Evolutionary conservation across 768 basidiomycete genomes (phyloP), one percentile per base, ranked within the genome.

Genomic region (Russula abietina): DNA sequence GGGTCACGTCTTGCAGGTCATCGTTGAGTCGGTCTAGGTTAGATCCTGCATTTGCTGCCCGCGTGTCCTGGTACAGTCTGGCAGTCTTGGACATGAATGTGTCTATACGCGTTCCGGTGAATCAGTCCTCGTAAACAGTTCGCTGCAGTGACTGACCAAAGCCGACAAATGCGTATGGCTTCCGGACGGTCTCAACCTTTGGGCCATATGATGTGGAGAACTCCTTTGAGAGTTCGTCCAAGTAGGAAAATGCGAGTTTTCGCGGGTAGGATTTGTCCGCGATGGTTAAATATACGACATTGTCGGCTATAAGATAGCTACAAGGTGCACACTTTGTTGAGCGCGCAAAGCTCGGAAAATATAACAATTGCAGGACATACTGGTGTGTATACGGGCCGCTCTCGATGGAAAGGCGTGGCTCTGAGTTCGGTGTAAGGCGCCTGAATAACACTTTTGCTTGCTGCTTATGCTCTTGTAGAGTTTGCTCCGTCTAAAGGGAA

Each of bases 21-120:
- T 93, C 94, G 70, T 98, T 98, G 51, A 99, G 79, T 74, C 81
- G 88, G 73, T 94, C 93, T 59, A 99, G 74, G 58, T 83, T 82
- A 14, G 85, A 87, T 60, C 77, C 81, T 24, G 87, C 86, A 62
- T 74, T 84, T 24, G 89, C 89, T 53, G 92, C 91, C 67, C 95
- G 83, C 51, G 95, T 93, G 74, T 99, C 97, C 67, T 86, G 86
- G 75, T 99, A 99, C 49, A 98, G 80, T 54, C 96, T 85, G 4
- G 95, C 91, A 2, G 97, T 98, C 75, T 97, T 98, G 48, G 91
- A 91, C 87, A 99, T 99, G 76, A 99, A 99, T 0, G 96, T 98
- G 71, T 99, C 97, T 98, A 65, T 3, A 43, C 38, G 17, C 17
- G n/a, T 45, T 56, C 55, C 61, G 55, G 39, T 53, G 14, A 54